These are phyloP conservation scores for Basipetospora chlamydospora DNA, from an alignment of 2,329 filamentous ascomycete genomes.

Conservation along the genomic window DNA sequence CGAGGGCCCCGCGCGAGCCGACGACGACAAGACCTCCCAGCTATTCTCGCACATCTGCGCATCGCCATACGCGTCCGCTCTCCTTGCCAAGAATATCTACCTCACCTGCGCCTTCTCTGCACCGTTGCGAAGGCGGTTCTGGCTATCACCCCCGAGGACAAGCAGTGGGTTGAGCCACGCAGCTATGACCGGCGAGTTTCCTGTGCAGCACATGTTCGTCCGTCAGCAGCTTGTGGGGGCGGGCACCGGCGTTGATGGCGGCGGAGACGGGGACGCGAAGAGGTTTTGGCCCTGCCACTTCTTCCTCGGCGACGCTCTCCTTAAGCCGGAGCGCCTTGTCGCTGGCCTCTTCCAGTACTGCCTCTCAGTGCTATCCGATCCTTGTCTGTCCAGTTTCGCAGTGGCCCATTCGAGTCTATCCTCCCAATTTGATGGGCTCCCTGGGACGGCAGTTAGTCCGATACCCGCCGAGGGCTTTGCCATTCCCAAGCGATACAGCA, in stretches of 20 bases:
- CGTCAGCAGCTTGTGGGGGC: conserved; percentile 2
- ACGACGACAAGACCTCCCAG: conserved; percentile 1
- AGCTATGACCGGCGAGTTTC: not conserved
- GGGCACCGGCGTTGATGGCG: not conserved
- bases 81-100: not conserved
- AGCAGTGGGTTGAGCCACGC: not conserved
- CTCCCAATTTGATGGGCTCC: not conserved
- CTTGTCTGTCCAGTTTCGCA: conserved; percentile 2
- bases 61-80: not conserved
- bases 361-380: not conserved
- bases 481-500: not conserved
- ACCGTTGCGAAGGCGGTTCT: not conserved
- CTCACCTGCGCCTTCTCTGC: conserved; percentile 6
- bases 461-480: conserved; percentile 1
- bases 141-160: not conserved
- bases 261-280: not conserved
- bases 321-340: conserved; percentile 1
- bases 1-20: not conserved
- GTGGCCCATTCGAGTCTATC: not conserved
- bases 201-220: conserved; percentile 7
- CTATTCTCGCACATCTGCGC: not conserved
- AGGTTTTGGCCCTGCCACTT: conserved; percentile 5
- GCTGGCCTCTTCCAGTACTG: conserved; percentile 4
- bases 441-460: not conserved
- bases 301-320: conserved; percentile 4